These are phyloP conservation scores for Pseudogymnoascus sp. DNA, from an alignment of 2,329 filamentous ascomycete species.

Conservation along the genomic window DNA sequence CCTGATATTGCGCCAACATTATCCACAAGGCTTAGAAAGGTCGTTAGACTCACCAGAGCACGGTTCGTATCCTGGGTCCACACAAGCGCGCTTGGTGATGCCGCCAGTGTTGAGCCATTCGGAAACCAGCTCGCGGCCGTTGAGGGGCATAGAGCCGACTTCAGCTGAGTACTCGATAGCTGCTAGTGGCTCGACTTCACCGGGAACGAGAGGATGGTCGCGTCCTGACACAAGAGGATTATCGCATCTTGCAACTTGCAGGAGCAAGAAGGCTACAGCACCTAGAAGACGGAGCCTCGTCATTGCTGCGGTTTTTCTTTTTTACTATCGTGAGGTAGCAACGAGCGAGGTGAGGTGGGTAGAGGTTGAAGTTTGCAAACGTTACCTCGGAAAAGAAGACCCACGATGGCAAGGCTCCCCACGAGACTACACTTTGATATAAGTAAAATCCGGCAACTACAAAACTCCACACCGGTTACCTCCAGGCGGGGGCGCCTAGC, in stretches of 20 bases:
- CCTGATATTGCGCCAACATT: background rate
- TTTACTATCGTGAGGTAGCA: background rate
- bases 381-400: background rate
- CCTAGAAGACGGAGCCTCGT: background rate
- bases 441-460: too few species aligned
- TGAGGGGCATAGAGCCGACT: background rate
- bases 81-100: background rate
- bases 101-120: background rate
- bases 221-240: background rate
- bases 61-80: background rate
- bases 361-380: background rate
- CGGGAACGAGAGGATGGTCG: background rate
- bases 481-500: background rate
- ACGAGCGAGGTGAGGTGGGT: background rate
- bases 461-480: background rate
- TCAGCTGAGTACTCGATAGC: background rate
- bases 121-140: background rate
- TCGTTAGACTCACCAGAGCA: background rate
- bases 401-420: background rate
- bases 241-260: constrained; percentile 3
- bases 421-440: background rate
- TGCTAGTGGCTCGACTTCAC: background rate
- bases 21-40: background rate
- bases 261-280: background rate
- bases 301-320: background rate